Evolutionary conservation across 805 yeast species (phyloP).

Genomic region (Cyberlindnera euphorbiae): DNA sequence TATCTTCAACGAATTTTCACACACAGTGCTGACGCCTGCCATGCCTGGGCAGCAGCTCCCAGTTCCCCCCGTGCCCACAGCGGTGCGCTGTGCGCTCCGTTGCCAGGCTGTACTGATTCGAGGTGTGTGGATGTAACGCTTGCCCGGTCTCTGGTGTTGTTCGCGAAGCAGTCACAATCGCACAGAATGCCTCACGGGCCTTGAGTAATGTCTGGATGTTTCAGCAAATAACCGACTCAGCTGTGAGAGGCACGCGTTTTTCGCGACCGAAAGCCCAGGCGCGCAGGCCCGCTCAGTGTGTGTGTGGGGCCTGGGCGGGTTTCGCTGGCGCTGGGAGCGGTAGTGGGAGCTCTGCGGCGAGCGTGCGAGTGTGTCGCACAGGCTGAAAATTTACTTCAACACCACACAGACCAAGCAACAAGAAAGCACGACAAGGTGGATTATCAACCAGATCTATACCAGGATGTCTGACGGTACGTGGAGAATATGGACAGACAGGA

Average conservation of each 20-base stretch:
- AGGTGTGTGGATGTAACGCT: too few relatives aligned
- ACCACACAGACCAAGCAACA: slow-evolving; percentile 6
- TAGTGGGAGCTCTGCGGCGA: too few relatives aligned
- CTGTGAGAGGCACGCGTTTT: not conserved
- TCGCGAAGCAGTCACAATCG: too few relatives aligned
- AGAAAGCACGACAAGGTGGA: slow-evolving; percentile 1
- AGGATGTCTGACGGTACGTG: slow-evolving; percentile 31
- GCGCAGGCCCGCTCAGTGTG: not conserved
- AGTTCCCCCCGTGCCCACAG: too few relatives aligned
- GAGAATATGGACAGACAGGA: not conserved
- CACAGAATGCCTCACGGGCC: too few relatives aligned
- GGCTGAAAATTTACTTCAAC: slow-evolving; percentile 21
- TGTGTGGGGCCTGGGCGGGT: not conserved
- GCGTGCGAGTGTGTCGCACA: slow-evolving; percentile 2
- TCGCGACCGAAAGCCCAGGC: too few relatives aligned
- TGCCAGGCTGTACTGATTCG: too few relatives aligned
- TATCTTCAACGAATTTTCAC: slow-evolving; percentile 15
- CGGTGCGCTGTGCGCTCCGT: too few relatives aligned
- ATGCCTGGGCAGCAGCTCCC: too few relatives aligned
- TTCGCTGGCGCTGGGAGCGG: slow-evolving; percentile 1
- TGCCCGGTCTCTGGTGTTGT: too few relatives aligned
- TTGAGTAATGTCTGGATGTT: slow-evolving; percentile 4
- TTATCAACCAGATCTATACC: slow-evolving; percentile 12
- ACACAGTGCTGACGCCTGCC: too few relatives aligned
- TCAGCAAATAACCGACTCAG: not conserved